Evolutionary conservation across 2,329 filamentous ascomycete genomes (phyloP), one percentile per base, ranked within the genome.

Genomic region (Venturia aucupariae): DNA sequence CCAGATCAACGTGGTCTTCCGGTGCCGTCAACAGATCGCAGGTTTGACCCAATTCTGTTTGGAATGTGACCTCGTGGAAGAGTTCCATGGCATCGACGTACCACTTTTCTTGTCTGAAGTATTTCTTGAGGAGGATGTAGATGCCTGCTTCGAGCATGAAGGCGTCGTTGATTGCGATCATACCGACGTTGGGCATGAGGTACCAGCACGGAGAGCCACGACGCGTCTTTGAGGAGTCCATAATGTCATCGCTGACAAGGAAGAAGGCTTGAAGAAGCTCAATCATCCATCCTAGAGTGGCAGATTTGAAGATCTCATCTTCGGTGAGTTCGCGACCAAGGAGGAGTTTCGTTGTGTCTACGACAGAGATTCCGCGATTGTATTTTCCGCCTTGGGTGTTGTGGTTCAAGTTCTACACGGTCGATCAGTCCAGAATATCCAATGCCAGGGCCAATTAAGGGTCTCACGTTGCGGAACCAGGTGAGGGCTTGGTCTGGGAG

Each of bases 211-310:
- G 92, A 78, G 89, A 86, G 67, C 93, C 92, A 70, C 94, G 91
- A 67, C 94, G 92, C 65, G 94, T 99, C 77, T 96, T 94, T 76
- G 90, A 95, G 71, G 84, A 79, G 80, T 99, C 94, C 94, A 99
- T 99, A 73, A 99, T 97, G 77, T 99, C 94, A 79, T 99, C 94
- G 55, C 90, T 92, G 69, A 99, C 94, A 66, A 99, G 86, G 86
- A 99, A 97, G 84, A 97, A 97, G 69, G 94, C 93, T 81, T 99
- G 94, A 41, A 99, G 89, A 61, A 99, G 86, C 84, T 99, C 94
- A 68, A 95, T 96, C 84, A 96, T 86, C 94, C 94, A 99, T 73
- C 94, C 94, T 22, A 99, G 85, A 22, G 90, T 89, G 55, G 92
- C 90, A 60, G 93, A 83, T 70, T 90, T 82, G 81, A 95, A 94